A percentile compares a stretch with the other conserved stretches of the same genome.
phyloP scores from a whole-genome alignment of 2,329 filamentous ascomycete species.

The Diplodia mutila region DNA sequence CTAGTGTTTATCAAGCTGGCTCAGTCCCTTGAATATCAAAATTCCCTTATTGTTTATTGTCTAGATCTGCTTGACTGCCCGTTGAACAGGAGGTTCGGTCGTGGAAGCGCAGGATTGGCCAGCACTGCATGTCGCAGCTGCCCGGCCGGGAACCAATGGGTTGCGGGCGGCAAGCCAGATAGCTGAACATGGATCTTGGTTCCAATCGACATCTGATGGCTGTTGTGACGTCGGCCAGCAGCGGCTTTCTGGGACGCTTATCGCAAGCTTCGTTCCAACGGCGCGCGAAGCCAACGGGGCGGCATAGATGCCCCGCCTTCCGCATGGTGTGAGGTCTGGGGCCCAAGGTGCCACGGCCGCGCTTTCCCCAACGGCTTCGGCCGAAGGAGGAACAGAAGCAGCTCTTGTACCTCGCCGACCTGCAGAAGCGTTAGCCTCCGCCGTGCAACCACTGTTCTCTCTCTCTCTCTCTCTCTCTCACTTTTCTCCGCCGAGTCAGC shows the following conservation, averaged over 20 bases:
- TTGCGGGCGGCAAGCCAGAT: not conserved
- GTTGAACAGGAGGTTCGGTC: not conserved
- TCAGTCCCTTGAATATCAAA: constrained; percentile 17
- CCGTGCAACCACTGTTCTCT: not conserved
- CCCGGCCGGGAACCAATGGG: not conserved
- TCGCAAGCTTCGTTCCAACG: not conserved
- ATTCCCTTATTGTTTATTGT: constrained; percentile 15
- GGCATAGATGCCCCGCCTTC: not conserved
- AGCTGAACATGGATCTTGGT: constrained; percentile 5
- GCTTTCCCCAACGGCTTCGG: constrained; percentile 7
- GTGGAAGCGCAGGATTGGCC: not conserved
- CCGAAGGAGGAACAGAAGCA: not conserved
- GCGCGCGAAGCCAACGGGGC: not conserved
- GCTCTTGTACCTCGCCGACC: not conserved
- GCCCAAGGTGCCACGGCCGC: not conserved
- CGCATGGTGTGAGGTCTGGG: not conserved
- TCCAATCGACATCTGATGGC: not conserved
- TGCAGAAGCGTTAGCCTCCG: not conserved
- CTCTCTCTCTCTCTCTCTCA: not conserved
- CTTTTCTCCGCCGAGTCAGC: not conserved
- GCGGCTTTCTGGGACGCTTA: not conserved
- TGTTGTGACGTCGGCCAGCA: not conserved
- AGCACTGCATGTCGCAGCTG: not conserved
- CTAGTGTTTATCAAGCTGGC: not conserved
- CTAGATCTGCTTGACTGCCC: not conserved